Base-by-base conservation (phyloP, 2,329 filamentous ascomycete genomes). In the Sclerotinia sclerotiorum region DNA sequence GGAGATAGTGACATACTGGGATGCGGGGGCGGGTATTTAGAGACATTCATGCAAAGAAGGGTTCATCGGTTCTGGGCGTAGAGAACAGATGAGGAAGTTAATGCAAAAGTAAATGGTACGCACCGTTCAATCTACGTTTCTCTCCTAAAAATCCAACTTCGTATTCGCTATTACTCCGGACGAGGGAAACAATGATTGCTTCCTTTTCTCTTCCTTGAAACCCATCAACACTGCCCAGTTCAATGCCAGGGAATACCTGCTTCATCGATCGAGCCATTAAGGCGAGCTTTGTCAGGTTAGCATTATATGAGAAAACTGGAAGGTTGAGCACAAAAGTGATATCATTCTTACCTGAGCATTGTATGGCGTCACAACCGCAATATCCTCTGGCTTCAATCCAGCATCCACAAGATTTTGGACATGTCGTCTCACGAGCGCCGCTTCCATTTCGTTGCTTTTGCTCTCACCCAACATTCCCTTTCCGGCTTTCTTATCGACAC, bases 171-270 rank as follows among this genome's bases (percentile, higher is more conserved):
- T 99, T 99, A 79, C 94, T 97, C 73, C 95, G 86, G 68, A 99
- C 95, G n/a, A 98, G 85, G 79, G 90, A 97, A 64, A 99, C 89
- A 51, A 99, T 86, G 21, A 99, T 90, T 2, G 92, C 95, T 79
- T 99, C 95, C 80, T 99, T 99, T 80, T 99, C 95, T 24, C 95
- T 88, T 46, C 95, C 95, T 79, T 99, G 95, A 78, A 99, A 99
- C 2, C 94, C 95, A 79, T 99, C 95, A 2, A 99, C 92, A 75
- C 93, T 97, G 46, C 95, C 95, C n/a, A 99, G 84, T 79, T 99
- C 95, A 63, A 99, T 88, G 17, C 90, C 93, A 0, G 91, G 90
- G 74, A 90, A 97, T 51, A 83, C 82, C 70, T 95, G 91, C 77
- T 94, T 95, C 62, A 99, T 84, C 72, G 90, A 84, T 49, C 84